These are phyloP conservation scores for Gymnopilus junonius DNA, from an alignment of 768 basidiomycete species.

Conservation along the genomic window DNA sequence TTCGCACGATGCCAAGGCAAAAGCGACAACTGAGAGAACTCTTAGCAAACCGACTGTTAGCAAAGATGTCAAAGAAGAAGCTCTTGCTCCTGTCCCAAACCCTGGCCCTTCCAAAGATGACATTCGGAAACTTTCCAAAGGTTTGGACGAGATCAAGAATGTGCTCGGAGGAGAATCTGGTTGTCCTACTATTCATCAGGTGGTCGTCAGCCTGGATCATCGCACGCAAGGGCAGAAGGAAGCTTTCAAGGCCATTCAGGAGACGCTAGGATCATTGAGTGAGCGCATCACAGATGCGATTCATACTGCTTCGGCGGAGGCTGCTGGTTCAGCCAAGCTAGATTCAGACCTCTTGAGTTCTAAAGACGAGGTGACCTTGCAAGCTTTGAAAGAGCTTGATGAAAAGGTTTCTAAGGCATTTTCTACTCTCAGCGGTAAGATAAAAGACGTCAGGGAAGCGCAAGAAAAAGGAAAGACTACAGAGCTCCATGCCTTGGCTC, in stretches of 20 bases:
- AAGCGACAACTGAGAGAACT: not conserved
- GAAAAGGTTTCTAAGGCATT: constrained; percentile 41
- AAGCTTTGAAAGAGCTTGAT: constrained; percentile 44
- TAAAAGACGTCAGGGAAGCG: constrained; percentile 20
- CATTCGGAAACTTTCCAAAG: constrained; percentile 19
- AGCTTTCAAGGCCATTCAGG: constrained; percentile 31
- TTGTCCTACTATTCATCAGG: constrained; percentile 34
- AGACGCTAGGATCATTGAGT: constrained; percentile 26
- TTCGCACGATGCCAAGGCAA: not conserved
- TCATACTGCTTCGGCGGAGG: not conserved
- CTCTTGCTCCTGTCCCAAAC: not conserved
- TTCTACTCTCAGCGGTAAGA: constrained; percentile 37
- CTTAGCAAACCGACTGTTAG: too few species aligned
- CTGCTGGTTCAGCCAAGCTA: constrained; percentile 1
- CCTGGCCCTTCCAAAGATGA: constrained; percentile 18
- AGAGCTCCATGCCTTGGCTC: not conserved
- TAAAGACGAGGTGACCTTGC: constrained; percentile 22
- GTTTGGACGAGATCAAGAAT: constrained; percentile 23
- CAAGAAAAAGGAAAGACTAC: constrained; percentile 3
- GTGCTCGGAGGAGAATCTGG: constrained; percentile 29
- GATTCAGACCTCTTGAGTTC: not conserved
- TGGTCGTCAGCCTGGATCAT: constrained; percentile 34
- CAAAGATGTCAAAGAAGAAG: not conserved
- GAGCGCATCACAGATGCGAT: constrained; percentile 13
- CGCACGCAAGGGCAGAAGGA: constrained; percentile 29